A percentile compares a stretch with the other conserved stretches of the same genome.
These are phyloP conservation scores for Gossypium davidsonii DNA, from an alignment of 441 rosid species.

Conservation along the genomic window DNA sequence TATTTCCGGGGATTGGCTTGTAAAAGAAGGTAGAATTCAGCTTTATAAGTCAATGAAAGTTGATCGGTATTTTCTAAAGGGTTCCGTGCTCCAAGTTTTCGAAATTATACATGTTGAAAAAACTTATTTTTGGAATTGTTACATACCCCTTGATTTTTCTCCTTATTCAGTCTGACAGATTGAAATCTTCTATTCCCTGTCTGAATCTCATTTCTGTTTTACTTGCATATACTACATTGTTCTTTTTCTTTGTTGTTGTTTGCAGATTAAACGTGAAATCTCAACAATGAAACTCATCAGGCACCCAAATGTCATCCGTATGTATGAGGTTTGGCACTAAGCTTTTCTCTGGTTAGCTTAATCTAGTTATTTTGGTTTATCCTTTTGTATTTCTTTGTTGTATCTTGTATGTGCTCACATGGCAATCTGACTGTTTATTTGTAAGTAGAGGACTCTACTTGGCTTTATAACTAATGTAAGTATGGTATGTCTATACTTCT, in stretches of 20 bases:
- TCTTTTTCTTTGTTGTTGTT: neutral
- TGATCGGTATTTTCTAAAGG: neutral
- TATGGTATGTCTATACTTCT: conserved; percentile 5
- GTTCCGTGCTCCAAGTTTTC: neutral
- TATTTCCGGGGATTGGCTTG: neutral
- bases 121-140: neutral
- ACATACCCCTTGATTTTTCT: neutral
- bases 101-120: neutral
- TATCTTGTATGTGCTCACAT: neutral
- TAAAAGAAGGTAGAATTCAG: neutral
- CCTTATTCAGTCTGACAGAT: neutral
- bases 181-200: neutral
- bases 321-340: conserved; percentile 68
- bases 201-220: neutral
- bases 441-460: neutral
- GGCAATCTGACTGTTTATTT: neutral
- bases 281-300: conserved; percentile 89
- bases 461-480: neutral
- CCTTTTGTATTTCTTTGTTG: neutral
- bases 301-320: conserved; percentile 93
- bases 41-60: neutral
- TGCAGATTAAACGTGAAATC: conserved; percentile 95
- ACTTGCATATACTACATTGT: neutral
- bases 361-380: neutral
- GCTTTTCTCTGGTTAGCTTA: neutral